Conservation (phyloP, 495 filamentous ascomycete genomes). For the Neurospora terricola region DNA sequence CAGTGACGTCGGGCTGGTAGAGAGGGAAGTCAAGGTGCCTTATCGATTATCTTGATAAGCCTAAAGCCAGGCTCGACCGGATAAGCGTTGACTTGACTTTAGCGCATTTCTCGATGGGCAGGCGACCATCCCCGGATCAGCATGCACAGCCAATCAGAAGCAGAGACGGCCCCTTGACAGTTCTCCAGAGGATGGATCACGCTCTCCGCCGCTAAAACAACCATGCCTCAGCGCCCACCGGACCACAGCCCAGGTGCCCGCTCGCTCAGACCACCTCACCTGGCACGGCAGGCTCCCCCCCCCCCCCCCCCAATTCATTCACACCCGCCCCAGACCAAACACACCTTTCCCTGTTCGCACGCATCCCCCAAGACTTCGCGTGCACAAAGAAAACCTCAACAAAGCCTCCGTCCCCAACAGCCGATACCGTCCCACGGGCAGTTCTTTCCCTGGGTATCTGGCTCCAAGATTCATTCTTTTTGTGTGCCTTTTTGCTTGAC, state of each 20-base stretch:
- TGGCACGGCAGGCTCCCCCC: background rate
- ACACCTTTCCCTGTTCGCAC: background rate
- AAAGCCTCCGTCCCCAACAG: conserved; percentile 2
- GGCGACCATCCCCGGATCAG: background rate
- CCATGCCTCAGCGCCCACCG: background rate
- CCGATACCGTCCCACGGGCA: background rate
- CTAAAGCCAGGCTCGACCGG: background rate
- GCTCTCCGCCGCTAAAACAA: background rate
- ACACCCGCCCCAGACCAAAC: background rate
- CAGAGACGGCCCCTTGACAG: background rate
- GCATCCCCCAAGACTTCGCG: background rate
- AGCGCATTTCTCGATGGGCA: background rate
- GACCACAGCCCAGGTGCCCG: background rate
- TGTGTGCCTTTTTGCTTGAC: background rate
- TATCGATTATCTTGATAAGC: background rate
- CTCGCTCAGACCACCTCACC: background rate
- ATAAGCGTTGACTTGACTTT: background rate
- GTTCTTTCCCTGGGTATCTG: background rate
- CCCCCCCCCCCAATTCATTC: background rate
- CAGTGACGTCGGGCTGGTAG: background rate
- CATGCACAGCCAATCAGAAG: background rate
- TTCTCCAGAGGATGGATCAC: background rate
- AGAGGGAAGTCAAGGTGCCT: background rate
- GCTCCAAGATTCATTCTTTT: background rate
- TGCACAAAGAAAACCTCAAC: background rate